Base-by-base conservation (phyloP, 352 stramenopile genomes). In the Globisporangium apiculatum region DNA sequence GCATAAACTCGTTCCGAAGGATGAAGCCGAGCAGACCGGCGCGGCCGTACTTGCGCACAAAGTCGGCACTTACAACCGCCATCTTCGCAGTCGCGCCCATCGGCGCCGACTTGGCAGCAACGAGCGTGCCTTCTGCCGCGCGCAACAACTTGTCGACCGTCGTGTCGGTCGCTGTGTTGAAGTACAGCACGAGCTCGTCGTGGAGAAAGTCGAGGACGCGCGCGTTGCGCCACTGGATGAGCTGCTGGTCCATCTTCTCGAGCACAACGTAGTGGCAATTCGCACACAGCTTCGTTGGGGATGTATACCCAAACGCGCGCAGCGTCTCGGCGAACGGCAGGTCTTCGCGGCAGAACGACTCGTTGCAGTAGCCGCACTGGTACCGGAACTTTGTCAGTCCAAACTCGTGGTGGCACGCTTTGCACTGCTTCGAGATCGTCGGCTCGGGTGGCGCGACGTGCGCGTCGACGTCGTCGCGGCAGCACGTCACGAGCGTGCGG, bases 1-100 rank as follows among this genome's bases (percentile, higher is more conserved):
- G 83, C 81, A 95, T 91, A 42, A 95, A 93, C 50, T 95, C 83
- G 58, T 95, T 93, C 7, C 83, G 81, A 7, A 95, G 59, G 18
- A 95, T 89, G 58, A 95, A 91, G 0, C 85, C 85, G 45, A 93
- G 60, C 18, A 95, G 66, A 2, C 85, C 85, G 12, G 83, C 81
- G 17, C 79, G 73, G 7, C 85, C 85, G 38, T 95, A 93, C 57
- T 92, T 95, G 12, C 81, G 77, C 51, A 95, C 69, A 61, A 93
- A 93, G 54, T 93, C 83, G 0, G 83, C 85, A 55, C 85, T 93
- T 38, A 93, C 83, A 9, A 95, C 85, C 1, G 83, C 85, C 68
- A 90, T 88, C 59, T 91, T 92, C 0, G 83, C 83, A 0, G 85
- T 88, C 45, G 83, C 81, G 11, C 83, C 83, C 24, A 95, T 91